Percentiles rank a stretch among this genome's conserved stretches.
Evolutionary conservation across 768 basidiomycete species (phyloP).

Genomic region (Auriscalpium orientale): DNA sequence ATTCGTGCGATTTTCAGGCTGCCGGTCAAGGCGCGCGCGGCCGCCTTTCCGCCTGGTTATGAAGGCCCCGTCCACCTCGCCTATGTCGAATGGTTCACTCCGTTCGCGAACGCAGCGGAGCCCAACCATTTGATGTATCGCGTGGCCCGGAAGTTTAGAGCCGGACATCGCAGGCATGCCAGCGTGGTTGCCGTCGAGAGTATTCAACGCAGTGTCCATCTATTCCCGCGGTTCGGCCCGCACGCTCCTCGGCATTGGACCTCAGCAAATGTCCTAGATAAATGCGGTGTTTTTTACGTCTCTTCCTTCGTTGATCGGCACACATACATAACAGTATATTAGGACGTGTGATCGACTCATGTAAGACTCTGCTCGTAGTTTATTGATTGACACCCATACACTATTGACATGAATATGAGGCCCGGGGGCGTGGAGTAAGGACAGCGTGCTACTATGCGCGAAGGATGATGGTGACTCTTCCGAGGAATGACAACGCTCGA

Average conservation of each 20-base stretch:
- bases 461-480: too few relatives aligned
- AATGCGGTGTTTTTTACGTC: constrained; percentile 4
- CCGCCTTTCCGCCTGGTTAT: not conserved
- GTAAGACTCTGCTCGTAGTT: too few relatives aligned
- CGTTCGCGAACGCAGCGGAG: not conserved
- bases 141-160: not conserved
- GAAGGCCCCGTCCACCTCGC: not conserved
- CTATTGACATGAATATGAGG: too few relatives aligned
- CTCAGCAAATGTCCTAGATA: constrained; percentile 6
- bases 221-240: constrained; percentile 3
- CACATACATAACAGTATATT: not conserved
- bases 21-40: not conserved
- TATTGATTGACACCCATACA: too few relatives aligned
- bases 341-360: not conserved
- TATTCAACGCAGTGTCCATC: constrained; percentile 5
- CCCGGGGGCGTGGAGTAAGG: too few relatives aligned
- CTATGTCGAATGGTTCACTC: constrained; percentile 1
- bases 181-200: constrained; percentile 4
- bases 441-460: too few relatives aligned
- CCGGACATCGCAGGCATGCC: not conserved
- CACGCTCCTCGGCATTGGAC: constrained; percentile 6
- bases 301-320: constrained; percentile 4
- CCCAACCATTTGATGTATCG: not conserved
- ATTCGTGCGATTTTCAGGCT: not conserved
- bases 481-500: too few relatives aligned